These are phyloP conservation scores for Cymbidium sinense DNA, from an alignment of 106 monocot genomes.

Conservation along the genomic window DNA sequence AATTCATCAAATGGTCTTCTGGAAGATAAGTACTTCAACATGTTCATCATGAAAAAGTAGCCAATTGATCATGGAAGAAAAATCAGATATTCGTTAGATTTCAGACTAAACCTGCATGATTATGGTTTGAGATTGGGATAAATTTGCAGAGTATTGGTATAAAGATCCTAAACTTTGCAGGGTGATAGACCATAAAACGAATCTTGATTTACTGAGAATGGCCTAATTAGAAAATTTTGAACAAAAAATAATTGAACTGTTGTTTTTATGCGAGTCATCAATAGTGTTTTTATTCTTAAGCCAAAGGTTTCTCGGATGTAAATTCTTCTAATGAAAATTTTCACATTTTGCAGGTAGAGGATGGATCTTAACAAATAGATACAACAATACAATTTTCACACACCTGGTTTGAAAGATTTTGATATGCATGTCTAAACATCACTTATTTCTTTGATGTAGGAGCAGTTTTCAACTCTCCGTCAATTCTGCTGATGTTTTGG, in stretches of 20 bases:
- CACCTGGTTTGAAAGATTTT: not conserved
- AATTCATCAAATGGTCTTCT: too few relatives aligned
- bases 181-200: not conserved
- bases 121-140: too few relatives aligned
- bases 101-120: too few relatives aligned
- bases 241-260: not conserved
- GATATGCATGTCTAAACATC: not conserved
- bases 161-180: not conserved
- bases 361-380: not conserved
- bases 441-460: conserved; percentile 19
- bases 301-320: not conserved
- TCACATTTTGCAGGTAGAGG: not conserved
- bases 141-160: too few relatives aligned
- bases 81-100: too few relatives aligned
- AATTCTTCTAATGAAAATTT: not conserved
- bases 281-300: not conserved
- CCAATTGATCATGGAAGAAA: too few relatives aligned
- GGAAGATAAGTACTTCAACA: too few relatives aligned
- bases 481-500: conserved; percentile 45
- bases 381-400: not conserved
- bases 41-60: too few relatives aligned
- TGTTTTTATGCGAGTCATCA: not conserved
- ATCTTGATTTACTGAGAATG: not conserved
- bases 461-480: conserved; percentile 25
- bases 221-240: not conserved